Percentiles rank a stretch among this genome's conserved stretches.
Evolutionary conservation across 2,329 filamentous ascomycete genomes (phyloP).

Genomic region (Thyridium curvatum): DNA sequence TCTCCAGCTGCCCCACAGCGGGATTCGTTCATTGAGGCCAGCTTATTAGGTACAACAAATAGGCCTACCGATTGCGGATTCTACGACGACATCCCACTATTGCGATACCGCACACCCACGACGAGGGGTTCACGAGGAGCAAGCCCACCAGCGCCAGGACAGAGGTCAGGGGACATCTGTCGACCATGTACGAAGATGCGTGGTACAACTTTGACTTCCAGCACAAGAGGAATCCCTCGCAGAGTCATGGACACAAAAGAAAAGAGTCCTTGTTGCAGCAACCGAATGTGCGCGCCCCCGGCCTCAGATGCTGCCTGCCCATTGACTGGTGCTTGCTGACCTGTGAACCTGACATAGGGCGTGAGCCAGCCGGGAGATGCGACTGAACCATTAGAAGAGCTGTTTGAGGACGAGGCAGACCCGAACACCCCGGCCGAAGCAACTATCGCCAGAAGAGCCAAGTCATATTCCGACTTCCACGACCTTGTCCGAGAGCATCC

Average conservation of each 20-base stretch:
- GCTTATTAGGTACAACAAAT: too few species aligned
- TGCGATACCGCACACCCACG: too few species aligned
- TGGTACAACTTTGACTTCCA: slow-evolving; percentile 71
- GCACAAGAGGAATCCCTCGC: slow-evolving; percentile 37
- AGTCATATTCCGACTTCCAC: slow-evolving; percentile 76
- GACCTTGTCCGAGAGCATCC: slow-evolving; percentile 53
- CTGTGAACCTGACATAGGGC: slow-evolving; percentile 33
- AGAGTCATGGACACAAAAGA: slow-evolving; percentile 52
- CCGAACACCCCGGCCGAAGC: slow-evolving; percentile 59
- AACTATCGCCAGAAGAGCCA: slow-evolving; percentile 58
- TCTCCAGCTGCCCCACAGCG: too few species aligned
- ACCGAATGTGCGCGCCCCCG: slow-evolving; percentile 41
- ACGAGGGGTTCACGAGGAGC: not conserved
- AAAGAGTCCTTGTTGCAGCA: slow-evolving; percentile 65
- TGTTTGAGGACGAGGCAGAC: slow-evolving; percentile 50
- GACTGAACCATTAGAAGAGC: slow-evolving; percentile 49
- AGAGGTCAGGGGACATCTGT: slow-evolving; percentile 8
- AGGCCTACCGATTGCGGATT: too few species aligned
- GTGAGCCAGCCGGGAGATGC: slow-evolving; percentile 43
- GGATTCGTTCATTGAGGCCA: too few species aligned
- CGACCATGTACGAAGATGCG: slow-evolving; percentile 70
- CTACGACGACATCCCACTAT: too few species aligned
- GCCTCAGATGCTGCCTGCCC: not conserved
- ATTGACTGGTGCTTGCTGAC: slow-evolving; percentile 2
- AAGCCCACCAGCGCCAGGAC: not conserved